phyloP scores from a whole-genome alignment of 2,329 filamentous ascomycete species.

The Leptographium procerum region DNA sequence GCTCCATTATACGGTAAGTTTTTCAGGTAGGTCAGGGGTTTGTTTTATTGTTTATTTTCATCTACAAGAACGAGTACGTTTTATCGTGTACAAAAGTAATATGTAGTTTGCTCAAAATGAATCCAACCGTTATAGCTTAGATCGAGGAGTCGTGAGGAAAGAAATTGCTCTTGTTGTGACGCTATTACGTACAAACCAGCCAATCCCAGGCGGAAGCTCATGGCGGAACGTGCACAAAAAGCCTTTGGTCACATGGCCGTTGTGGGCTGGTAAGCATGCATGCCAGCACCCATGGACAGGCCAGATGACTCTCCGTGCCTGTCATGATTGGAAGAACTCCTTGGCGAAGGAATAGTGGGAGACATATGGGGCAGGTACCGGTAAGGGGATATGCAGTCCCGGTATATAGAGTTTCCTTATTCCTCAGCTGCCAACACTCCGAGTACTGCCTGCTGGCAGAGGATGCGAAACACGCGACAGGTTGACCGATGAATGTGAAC shows the following conservation, averaged over 20 bases:
- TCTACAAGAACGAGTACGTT: too few relatives aligned
- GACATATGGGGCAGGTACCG: background rate
- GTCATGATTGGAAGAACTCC: background rate
- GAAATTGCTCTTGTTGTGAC: background rate
- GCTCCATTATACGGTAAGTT: background rate
- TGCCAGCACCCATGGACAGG: background rate
- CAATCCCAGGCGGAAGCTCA: background rate
- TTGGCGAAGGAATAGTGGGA: background rate
- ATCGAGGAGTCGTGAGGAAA: background rate
- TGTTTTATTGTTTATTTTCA: background rate
- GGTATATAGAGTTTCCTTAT: too few relatives aligned
- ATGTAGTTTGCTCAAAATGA: background rate
- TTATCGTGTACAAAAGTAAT: background rate
- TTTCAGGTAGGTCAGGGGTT: background rate
- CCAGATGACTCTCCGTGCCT: background rate
- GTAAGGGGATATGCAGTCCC: too few relatives aligned
- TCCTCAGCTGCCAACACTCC: too few relatives aligned
- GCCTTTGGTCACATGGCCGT: background rate
- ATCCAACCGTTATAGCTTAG: background rate
- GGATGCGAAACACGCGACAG: background rate
- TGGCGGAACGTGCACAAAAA: background rate
- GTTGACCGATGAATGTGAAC: background rate
- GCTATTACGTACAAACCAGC: constrained; percentile 6
- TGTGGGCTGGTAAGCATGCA: background rate
- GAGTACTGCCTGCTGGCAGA: background rate